Conservation (phyloP, 352 stramenopile genomes). For the Aphanomyces stellatus region DNA sequence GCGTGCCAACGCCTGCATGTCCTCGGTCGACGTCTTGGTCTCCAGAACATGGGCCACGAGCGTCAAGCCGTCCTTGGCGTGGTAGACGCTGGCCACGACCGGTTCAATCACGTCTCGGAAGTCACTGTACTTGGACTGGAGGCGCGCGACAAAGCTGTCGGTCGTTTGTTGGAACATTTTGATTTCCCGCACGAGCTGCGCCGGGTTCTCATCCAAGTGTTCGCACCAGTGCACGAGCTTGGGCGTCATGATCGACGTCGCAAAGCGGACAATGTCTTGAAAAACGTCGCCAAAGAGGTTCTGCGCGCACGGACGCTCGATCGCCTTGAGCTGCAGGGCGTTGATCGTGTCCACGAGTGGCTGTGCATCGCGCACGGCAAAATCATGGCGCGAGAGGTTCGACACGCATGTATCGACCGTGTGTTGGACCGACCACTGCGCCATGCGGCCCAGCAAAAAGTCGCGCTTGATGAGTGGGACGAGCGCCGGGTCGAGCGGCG, state of each 20-base stretch:
- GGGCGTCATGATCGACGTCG: conserved; percentile 13
- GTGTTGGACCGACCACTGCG: conserved; percentile 53
- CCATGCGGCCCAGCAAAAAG: conserved; percentile 83
- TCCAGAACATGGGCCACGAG: conserved; percentile 31
- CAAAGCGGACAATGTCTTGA: conserved; percentile 19
- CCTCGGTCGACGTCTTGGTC: conserved; percentile 11
- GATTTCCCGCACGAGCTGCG: conserved; percentile 69
- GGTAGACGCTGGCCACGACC: conserved; percentile 58
- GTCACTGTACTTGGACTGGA: conserved; percentile 56
- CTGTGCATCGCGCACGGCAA: background rate
- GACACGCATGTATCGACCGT: conserved; percentile 50
- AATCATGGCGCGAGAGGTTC: conserved; percentile 33
- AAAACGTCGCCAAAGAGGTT: conserved; percentile 9
- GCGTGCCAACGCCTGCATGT: conserved; percentile 5
- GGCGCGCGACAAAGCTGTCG: conserved; percentile 60
- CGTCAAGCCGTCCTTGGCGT: conserved; percentile 80
- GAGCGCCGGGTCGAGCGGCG: conserved; percentile 92
- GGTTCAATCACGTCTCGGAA: conserved; percentile 84
- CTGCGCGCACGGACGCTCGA: conserved; percentile 6
- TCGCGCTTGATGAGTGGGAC: conserved; percentile 92
- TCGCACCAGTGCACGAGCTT: conserved; percentile 15
- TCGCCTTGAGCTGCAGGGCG: conserved; percentile 6
- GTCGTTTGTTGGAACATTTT: conserved; percentile 87
- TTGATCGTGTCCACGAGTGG: conserved; percentile 3
- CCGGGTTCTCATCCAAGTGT: background rate